Base-by-base conservation (phyloP, 768 basidiomycete genomes). In the Lentinula sp. region DNA sequence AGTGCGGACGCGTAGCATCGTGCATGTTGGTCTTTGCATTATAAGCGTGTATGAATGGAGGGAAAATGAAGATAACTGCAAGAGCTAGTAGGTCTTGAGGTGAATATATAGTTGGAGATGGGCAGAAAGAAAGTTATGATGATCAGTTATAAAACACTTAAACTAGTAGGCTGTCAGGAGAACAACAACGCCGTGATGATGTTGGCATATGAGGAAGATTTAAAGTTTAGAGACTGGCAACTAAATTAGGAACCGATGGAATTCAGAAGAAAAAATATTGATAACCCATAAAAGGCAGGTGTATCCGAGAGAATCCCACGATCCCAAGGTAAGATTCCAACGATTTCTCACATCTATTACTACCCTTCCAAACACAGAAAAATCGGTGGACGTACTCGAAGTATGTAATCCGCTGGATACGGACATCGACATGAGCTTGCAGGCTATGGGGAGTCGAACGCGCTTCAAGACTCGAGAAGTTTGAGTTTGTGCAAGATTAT, bases 21-120 rank as follows among this genome's bases (percentile, higher is more conserved):
- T 78, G 73, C 85, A 87, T 23, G 90, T 91, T 8, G 90, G 90
- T 32, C 72, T 79, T 69, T 90, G 89, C 82, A 87, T 63, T 23
- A 28, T 28, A 28, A 28, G 28, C 28, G 28, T 55, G 45, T 15
- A 54, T 18, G 32, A 15, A 13, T 15, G 45, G 18, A 59, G 59
- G 23, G 74, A 69, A 12, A 90, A 91, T 69, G 85, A 77, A 56
- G 77, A 76, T n/a, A 81, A 82, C 16, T 45, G 42, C 23, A 57
- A 45, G 45, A 45, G n/a, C 5, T 32, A 35, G 36, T 23, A 23
- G 43, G 35, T 16, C n/a, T 39, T 20, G 41, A 46, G 13, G 18
- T 32, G 20, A 18, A 48, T 59, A 59, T 59, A 59, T 59, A 50
- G 32, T 20, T 59, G 43, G 10, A n/a, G 20, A 10, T 13, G n/a